A percentile compares a stretch with the other conserved stretches of the same genome.
phyloP scores from a whole-genome alignment of 176 grass and related monocot genomes.

The Tuctoria greenei region DNA sequence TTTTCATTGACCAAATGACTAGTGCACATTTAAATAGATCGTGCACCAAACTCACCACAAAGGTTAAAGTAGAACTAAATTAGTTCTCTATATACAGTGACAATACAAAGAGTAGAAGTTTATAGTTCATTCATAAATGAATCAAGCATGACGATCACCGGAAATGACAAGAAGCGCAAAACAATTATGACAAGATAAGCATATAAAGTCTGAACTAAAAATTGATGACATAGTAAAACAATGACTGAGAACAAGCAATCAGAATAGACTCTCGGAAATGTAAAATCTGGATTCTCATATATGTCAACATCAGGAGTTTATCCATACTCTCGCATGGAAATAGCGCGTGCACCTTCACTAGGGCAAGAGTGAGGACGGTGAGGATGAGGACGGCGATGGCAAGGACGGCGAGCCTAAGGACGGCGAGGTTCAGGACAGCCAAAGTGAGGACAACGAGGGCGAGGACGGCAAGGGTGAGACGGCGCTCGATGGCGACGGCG shows the following conservation, averaged over 20 bases:
- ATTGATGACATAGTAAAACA: not conserved
- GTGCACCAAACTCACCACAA: not conserved
- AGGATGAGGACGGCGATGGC: too few species aligned
- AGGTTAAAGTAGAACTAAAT: not conserved
- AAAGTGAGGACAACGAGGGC: too few species aligned
- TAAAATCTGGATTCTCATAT: constrained; percentile 81
- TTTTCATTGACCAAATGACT: too few species aligned
- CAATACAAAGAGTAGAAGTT: not conserved
- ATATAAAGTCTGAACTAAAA: not conserved
- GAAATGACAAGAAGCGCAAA: not conserved
- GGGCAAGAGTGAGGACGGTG: too few species aligned
- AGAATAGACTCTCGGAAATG: constrained; percentile 63
- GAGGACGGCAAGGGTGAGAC: too few species aligned
- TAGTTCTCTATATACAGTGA: not conserved
- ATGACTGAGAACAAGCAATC: not conserved
- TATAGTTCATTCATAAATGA: not conserved
- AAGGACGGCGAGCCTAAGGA: too few species aligned
- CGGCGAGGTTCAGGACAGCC: too few species aligned
- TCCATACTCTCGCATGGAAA: constrained; percentile 85
- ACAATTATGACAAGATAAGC: not conserved
- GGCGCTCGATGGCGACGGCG: too few species aligned
- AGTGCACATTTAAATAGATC: not conserved
- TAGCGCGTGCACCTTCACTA: constrained; percentile 77
- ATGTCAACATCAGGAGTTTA: too few species aligned
- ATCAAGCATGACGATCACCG: not conserved